phyloP scores from a whole-genome alignment of 139 green algal genomes.

The Tetradesmus obliquus region DNA sequence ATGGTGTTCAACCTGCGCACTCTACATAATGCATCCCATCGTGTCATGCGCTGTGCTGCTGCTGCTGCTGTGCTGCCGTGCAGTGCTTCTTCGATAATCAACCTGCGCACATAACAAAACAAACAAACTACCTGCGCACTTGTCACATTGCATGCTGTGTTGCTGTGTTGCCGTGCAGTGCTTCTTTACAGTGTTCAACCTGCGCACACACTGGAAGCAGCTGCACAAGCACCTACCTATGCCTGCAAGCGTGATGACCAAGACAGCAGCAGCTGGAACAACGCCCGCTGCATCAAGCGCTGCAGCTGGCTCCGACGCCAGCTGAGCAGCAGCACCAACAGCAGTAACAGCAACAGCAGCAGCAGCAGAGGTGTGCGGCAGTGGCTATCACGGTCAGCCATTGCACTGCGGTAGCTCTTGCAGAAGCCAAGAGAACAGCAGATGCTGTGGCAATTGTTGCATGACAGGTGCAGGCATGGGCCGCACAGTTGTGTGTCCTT shows the following conservation, averaged over 20 bases:
- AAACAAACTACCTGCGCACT: neutral
- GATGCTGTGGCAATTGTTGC: no score
- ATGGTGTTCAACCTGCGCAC: no score
- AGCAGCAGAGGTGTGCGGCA: neutral
- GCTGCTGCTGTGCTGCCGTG: no score
- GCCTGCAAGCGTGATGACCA: neutral
- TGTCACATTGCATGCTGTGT: neutral
- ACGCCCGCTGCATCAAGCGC: no score
- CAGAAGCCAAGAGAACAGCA: no score
- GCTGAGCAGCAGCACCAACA: neutral
- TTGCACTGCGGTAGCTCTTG: no score
- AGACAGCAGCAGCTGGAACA: neutral
- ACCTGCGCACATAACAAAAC: no score
- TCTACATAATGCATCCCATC: no score
- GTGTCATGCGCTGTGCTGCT: neutral
- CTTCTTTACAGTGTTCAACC: conserved; percentile 39
- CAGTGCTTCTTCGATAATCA: no score
- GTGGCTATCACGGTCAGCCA: no score
- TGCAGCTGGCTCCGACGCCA: neutral
- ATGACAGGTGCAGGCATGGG: no score
- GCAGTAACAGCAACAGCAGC: neutral
- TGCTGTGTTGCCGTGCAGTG: neutral
- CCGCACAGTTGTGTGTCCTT: no score
- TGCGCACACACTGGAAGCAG: conserved; percentile 39
- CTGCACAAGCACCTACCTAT: conserved; percentile 19